Evolutionary conservation across 306 rosid genomes (phyloP).

Genomic region (Gillenia trifoliata): DNA sequence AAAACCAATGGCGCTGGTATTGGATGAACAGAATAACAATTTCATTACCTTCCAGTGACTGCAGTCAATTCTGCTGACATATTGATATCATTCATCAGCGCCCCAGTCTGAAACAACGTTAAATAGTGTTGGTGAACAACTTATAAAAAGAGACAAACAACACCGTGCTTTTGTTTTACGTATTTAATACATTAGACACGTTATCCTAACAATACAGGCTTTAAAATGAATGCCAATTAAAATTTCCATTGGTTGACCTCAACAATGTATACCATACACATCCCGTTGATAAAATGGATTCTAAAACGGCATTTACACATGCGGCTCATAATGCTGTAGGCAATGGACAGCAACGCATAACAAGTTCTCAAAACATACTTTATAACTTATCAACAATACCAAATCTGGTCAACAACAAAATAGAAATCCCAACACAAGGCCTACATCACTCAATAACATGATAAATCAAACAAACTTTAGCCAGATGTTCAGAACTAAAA

Average conservation of each 20-base stretch:
- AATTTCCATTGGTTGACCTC: neutral
- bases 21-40: neutral
- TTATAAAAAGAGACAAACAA: neutral
- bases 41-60: conserved; percentile 46
- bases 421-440: neutral
- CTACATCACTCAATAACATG: neutral
- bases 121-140: conserved; percentile 8
- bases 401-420: neutral
- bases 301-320: neutral
- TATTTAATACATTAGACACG: neutral
- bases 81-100: conserved; percentile 31
- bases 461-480: neutral
- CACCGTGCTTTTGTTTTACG: neutral
- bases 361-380: neutral
- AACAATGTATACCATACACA: neutral
- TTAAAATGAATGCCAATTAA: neutral
- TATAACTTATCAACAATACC: neutral
- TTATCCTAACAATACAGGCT: neutral
- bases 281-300: neutral
- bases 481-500: neutral
- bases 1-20: neutral
- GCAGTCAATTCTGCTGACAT: conserved; percentile 31
- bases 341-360: neutral
- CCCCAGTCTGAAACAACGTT: conserved; percentile 39
- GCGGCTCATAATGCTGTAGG: neutral